Evolutionary conservation across 106 monocot species (phyloP), one percentile per base, ranked within the genome.

Genomic region (Cymbidium sinense): DNA sequence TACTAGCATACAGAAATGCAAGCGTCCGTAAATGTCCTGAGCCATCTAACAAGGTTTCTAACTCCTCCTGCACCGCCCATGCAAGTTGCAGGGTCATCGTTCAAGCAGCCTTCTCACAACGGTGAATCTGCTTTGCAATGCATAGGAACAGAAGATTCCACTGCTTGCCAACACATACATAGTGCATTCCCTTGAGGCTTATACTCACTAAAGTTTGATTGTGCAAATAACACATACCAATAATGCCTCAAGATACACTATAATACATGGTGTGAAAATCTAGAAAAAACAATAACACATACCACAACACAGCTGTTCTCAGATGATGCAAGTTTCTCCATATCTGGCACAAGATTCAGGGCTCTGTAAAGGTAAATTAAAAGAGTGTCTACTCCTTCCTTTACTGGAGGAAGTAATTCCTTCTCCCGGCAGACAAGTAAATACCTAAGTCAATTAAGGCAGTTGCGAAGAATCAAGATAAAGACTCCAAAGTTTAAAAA

Each of bases 21-120:
- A 99, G 99, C 13, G 99, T 99, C 80, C 92, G 88, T 85, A 93
- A 88, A 87, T 99, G 95, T 37, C 95, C 90, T 79, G 99, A 95
- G 73, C 89, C 94, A 80, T 91, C 90, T 80, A 99, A 89, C 41
- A 99, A 83, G 52, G 85, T 83, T 87, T 99, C 99, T 83, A 99
- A 91, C 77, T 95, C 99, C 86, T 99, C 99, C 99, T 99, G 92
- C 86, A 92, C 78, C 61, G 83, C 87, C 86, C 84, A 89, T 73
- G 82, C 78, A 84, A 88, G 80, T 84, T 83, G 84, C 85, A 87
- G 79, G 83, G 86, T 86, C 80, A 86, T 84, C 84, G 75, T 80
- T 91, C 77, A 87, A 80, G 79, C 83, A 90, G 80, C 81, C 76
- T 87, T 78, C 83, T 80, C 41, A 85, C 62, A 86, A 82, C 70